Percentiles rank a stretch among this genome's conserved stretches.
Conservation (phyloP, 2,329 filamentous ascomycete genomes). For the Pyrenophora graminea region DNA sequence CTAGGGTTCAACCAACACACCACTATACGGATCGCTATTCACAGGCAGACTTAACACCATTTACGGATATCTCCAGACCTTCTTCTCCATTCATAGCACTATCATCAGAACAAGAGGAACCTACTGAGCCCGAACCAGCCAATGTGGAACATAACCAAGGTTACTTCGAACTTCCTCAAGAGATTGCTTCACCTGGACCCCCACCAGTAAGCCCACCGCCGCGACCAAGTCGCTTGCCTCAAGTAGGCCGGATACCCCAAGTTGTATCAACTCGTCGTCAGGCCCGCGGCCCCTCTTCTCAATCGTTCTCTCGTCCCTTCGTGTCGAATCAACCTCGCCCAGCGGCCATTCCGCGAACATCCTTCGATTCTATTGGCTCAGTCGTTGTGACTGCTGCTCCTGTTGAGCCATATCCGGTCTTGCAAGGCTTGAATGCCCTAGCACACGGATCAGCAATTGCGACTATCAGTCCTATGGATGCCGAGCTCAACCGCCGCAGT, state of each 20-base stretch:
- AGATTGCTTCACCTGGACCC: conserved; percentile 30
- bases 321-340: conserved; percentile 51
- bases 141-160: conserved; percentile 6
- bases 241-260: conserved; percentile 83
- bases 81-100: conserved; percentile 34
- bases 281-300: conserved; percentile 68
- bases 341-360: conserved; percentile 37
- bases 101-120: conserved; percentile 16
- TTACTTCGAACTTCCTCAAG: conserved; percentile 8
- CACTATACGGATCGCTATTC: conserved; percentile 20
- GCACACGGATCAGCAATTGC: conserved; percentile 47
- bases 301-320: conserved; percentile 87
- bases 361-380: conserved; percentile 38
- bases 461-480: conserved; percentile 38
- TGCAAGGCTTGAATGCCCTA: conserved; percentile 41
- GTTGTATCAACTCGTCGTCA: conserved; percentile 70
- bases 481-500: conserved; percentile 36
- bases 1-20: conserved; percentile 17
- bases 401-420: conserved; percentile 41
- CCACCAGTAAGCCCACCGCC: conserved; percentile 39
- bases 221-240: conserved; percentile 69
- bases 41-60: conserved; percentile 36
- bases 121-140: neutral
- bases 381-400: conserved; percentile 35
- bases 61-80: conserved; percentile 41